A percentile compares a stretch with the other conserved stretches of the same genome.
phyloP scores from a whole-genome alignment of 2,329 filamentous ascomycete genomes.

The Xylaria multiplex region DNA sequence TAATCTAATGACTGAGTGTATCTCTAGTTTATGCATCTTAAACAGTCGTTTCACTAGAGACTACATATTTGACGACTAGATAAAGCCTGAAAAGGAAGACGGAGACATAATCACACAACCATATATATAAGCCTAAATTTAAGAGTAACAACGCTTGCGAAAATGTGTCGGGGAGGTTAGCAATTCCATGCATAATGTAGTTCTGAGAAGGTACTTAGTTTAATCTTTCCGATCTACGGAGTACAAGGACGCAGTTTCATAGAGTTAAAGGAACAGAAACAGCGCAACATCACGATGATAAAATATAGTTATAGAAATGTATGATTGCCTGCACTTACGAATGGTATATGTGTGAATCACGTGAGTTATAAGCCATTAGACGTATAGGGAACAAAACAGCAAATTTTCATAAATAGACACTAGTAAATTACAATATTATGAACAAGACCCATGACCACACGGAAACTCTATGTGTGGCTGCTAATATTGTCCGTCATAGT shows the following conservation, averaged over 20 bases:
- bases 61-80: not conserved
- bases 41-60: not conserved
- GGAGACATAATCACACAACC: not conserved
- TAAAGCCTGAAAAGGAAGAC: not conserved
- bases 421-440: conserved; percentile 59
- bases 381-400: conserved; percentile 26
- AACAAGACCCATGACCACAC: conserved; percentile 52
- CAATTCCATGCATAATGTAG: too few relatives aligned
- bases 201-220: too few relatives aligned
- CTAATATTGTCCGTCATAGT: conserved; percentile 41
- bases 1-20: not conserved
- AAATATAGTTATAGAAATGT: too few relatives aligned
- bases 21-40: not conserved
- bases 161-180: too few relatives aligned
- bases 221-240: too few relatives aligned
- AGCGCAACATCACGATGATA: too few relatives aligned
- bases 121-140: too few relatives aligned
- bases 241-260: too few relatives aligned
- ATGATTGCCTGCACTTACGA: too few relatives aligned
- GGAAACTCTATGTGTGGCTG: conserved; percentile 37
- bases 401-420: conserved; percentile 50
- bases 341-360: too few relatives aligned
- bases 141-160: too few relatives aligned
- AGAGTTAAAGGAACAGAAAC: too few relatives aligned
- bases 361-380: not conserved